Base-by-base conservation (phyloP, 2,329 filamentous ascomycete species). In the Fusarium beomiforme region DNA sequence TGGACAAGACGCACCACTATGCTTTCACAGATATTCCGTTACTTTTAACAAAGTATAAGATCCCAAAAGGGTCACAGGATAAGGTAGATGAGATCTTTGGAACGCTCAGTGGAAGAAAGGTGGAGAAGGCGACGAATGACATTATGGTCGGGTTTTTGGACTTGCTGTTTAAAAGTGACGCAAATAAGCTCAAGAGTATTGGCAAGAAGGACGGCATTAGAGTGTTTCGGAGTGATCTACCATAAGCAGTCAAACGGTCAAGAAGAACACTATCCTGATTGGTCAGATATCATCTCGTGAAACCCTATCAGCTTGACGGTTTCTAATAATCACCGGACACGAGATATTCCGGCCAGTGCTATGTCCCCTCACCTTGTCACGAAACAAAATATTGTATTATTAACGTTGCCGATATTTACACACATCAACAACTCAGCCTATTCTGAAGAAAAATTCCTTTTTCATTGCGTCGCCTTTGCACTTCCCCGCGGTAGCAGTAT, bases 21-120 rank as follows among this genome's bases (percentile, higher is more conserved):
- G 31, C 44, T 1, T 66, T 71, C 6, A 71, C 39, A 2, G 69
- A 71, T 19, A 11, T 71, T 11, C 69, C 59, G 3, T 19, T 71
- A 5, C 47, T 71, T 1, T 8, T 71, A 21, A 39, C 56, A 0
- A 23, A 44, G 17, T 19, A 56, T 0, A 42, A 56, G 6, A 8
- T 71, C 4, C 46, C 31, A 0, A 8, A 51, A 0, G 7, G 49
- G 34, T 24, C 37, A 8, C 29, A 69, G 19, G 16, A 55, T 2
- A 8, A 7, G 12, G 46, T 69, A 0, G 34, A 61, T 6, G 26
- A 57, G 9, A 11, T 29, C 0, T 56, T 71, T 49, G 69, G 69
- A 4, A 66, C 19, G 0, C 33, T 71, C 19, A 1, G 31, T 21
- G 69, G 64, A 17, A 59, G 42, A 6, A 61, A 42, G 24, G 12